Percentiles rank a stretch among this genome's conserved stretches.
Evolutionary conservation across 352 stramenopile species (phyloP).

Genomic region (Thalassiosira mediterranea): DNA sequence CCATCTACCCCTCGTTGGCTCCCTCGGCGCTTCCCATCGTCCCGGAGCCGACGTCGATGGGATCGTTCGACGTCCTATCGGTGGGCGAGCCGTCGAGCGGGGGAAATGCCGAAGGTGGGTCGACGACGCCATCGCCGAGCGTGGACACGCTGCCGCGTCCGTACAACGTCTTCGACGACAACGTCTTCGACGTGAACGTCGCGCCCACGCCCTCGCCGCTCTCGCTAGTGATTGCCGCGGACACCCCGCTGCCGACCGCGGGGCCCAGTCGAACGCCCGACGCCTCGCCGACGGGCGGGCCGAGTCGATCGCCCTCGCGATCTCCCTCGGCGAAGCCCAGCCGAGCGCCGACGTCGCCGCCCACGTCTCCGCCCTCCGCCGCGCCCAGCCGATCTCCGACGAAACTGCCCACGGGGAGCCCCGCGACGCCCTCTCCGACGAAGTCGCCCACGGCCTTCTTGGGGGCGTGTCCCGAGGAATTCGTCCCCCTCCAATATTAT

Average conservation of each 20-base stretch:
- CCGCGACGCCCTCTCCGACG: constrained; percentile 4
- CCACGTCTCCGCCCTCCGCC: neutral
- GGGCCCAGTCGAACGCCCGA: no score
- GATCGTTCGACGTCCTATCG: neutral
- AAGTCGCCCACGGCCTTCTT: constrained; percentile 9
- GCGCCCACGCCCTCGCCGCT: no score
- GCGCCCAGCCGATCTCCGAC: neutral
- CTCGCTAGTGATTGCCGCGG: no score
- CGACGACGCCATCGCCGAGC: neutral
- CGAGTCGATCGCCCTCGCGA: neutral
- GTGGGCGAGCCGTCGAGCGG: neutral
- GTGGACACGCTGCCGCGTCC: neutral
- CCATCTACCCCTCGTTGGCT: neutral
- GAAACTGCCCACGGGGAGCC: neutral
- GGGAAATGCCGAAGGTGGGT: neutral
- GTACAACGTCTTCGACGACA: neutral
- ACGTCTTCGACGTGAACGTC: neutral
- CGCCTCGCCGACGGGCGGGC: neutral
- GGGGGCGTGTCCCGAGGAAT: constrained; percentile 12
- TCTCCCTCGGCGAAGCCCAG: neutral
- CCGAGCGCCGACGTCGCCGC: neutral
- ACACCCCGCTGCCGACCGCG: no score
- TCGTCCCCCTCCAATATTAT: constrained; percentile 11
- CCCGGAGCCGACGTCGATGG: no score
- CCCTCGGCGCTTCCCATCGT: no score